Evolutionary conservation across 208 protist species (phyloP).

Genomic region (Leishmania tarentolae): DNA sequence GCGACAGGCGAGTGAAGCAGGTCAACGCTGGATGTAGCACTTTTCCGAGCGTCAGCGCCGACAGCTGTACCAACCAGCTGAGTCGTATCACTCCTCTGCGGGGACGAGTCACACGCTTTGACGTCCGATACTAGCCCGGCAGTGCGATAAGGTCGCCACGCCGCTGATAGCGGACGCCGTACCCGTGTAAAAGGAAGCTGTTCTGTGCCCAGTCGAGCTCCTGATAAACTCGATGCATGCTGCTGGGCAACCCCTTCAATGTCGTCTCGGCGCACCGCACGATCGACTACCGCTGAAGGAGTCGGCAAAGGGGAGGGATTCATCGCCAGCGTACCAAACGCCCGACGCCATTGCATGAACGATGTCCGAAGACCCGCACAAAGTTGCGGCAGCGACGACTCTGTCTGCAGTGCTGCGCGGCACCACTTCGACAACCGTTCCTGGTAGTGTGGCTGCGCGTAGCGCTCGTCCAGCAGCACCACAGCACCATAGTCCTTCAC

Average conservation of each 20-base stretch:
- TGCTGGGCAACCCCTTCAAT: not conserved
- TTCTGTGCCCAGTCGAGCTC: constrained; percentile 21
- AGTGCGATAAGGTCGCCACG: not conserved
- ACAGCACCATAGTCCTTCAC: constrained; percentile 94
- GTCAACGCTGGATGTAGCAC: not conserved
- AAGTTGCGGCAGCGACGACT: constrained; percentile 25
- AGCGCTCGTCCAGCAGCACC: constrained; percentile 93
- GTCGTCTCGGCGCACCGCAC: not conserved
- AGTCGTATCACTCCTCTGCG: not conserved
- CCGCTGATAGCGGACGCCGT: constrained; percentile 4
- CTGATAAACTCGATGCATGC: not conserved
- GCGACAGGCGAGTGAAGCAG: constrained; percentile 27
- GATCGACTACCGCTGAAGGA: not conserved
- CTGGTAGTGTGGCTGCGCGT: constrained; percentile 35
- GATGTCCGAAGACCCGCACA: constrained; percentile 8
- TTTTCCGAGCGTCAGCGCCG: not conserved
- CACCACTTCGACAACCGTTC: constrained; percentile 65
- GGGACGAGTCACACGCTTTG: not conserved
- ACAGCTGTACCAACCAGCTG: not conserved
- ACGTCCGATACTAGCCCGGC: not conserved
- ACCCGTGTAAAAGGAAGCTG: constrained; percentile 29
- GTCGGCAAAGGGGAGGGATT: not conserved
- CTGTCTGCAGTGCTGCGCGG: constrained; percentile 34
- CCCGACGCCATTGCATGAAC: constrained; percentile 19
- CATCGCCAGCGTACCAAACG: constrained; percentile 2